Evolutionary conservation across 2,329 filamentous ascomycete genomes (phyloP), one percentile per base, ranked within the genome.

Genomic region (Neopestalotiopsis clavispora): DNA sequence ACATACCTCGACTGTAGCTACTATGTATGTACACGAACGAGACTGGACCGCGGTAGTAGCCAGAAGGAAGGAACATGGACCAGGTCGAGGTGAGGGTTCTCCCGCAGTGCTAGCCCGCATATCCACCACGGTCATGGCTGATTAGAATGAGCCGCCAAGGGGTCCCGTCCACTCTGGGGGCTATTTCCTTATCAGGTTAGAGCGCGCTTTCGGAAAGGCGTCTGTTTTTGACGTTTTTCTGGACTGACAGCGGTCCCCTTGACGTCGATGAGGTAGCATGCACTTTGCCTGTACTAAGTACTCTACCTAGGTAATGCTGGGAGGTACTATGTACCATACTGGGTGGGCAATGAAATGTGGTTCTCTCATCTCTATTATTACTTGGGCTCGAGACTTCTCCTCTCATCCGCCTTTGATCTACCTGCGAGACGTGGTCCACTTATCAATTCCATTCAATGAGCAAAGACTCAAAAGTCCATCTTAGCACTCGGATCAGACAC

Each of bases 301-400:
- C 23, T 28, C 23, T 28, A 28, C 17, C 45, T 52, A n/a, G 45
- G 17, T 23, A n/a, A 17, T 52, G 34, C 6, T 7, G 34, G 34
- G 23, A 28, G 23, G 42, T 49, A 49, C 42, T 23, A 17, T 7
- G 45, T 52, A n/a, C 45, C 45, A 52, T 52, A 52, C n/a, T 52
- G 45, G 45, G 45, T 52, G 45, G 45, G 45, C 45, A 52, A 52
- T 52, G 45, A 52, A 52, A 52, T 52, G 45, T 52, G 45, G 45
- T 20, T 52, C 45, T 17, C 6, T 52, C 45, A 52, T 52, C 45
- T 52, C 45, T 52, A n/a, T 52, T 52, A 52, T 52, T 52, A 52
- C 34, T 23, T 52, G 45, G 45, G 45, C 45, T 52, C n/a, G n/a
- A 52, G n/a, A 52, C 45, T 4, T 52, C 45, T 52, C 45, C 45